These are phyloP conservation scores for Fragaria ananassa DNA, from an alignment of 306 rosid species.

Conservation along the genomic window DNA sequence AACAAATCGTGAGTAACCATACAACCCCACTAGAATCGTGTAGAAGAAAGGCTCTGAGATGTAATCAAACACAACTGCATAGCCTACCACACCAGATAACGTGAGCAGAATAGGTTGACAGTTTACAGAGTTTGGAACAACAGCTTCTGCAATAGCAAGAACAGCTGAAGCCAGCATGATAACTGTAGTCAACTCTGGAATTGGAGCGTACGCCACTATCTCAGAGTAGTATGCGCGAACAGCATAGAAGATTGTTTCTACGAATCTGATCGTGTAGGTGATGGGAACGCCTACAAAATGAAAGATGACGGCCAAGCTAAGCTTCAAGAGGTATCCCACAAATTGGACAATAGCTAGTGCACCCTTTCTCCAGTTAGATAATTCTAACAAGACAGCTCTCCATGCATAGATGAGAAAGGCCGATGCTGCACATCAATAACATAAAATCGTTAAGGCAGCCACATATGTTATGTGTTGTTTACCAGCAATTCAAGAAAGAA, in stretches of 20 bases:
- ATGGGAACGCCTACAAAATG: slow-evolving; percentile 77
- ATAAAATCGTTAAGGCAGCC: slow-evolving; percentile 18
- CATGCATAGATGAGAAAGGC: slow-evolving; percentile 83
- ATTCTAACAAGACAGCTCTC: slow-evolving; percentile 85
- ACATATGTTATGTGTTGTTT: not conserved
- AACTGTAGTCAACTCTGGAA: slow-evolving; percentile 52
- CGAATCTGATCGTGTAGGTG: slow-evolving; percentile 49
- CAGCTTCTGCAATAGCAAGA: slow-evolving; percentile 75
- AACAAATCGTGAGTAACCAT: slow-evolving; percentile 55
- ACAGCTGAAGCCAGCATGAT: slow-evolving; percentile 64
- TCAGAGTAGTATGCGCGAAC: slow-evolving; percentile 70
- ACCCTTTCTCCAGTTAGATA: slow-evolving; percentile 70
- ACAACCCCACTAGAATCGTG: slow-evolving; percentile 66
- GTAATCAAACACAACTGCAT: slow-evolving; percentile 66
- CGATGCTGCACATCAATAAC: slow-evolving; percentile 45
- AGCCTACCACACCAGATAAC: slow-evolving; percentile 65
- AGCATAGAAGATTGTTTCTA: slow-evolving; percentile 55
- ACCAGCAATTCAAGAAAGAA: not conserved
- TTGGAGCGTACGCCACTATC: slow-evolving; percentile 66
- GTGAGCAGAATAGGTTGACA: slow-evolving; percentile 72
- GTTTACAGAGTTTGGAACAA: slow-evolving; percentile 56
- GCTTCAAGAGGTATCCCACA: slow-evolving; percentile 51
- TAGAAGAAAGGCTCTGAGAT: slow-evolving; percentile 88
- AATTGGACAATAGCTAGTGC: slow-evolving; percentile 44
- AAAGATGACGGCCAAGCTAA: slow-evolving; percentile 51